Conservation (phyloP, 208 protist species). For the Crithidia bombi region DNA sequence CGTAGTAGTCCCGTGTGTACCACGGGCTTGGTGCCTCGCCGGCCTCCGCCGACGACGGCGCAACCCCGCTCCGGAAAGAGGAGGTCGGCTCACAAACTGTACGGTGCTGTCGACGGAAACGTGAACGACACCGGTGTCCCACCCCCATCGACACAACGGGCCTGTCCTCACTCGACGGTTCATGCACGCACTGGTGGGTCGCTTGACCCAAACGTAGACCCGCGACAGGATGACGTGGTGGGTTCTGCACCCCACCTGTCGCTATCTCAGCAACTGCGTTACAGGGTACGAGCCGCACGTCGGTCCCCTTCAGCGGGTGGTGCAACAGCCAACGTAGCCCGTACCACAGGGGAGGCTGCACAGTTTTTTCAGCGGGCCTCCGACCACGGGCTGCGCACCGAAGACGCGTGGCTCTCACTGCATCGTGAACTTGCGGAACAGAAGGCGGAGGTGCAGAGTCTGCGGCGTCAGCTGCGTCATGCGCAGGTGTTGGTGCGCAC, state of each 20-base stretch:
- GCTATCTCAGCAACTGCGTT: constrained; percentile 13
- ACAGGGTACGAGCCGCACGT: constrained; percentile 15
- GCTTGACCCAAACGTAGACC: not conserved
- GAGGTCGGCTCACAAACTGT: not conserved
- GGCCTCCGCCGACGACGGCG: not conserved
- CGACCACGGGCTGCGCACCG: constrained; percentile 7
- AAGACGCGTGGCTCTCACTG: constrained; percentile 35
- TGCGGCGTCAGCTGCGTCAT: constrained; percentile 48
- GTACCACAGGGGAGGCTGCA: not conserved
- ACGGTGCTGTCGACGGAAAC: not conserved
- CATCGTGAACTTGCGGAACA: constrained; percentile 37
- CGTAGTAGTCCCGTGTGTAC: not conserved
- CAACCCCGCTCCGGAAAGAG: not conserved
- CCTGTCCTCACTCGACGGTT: no score
- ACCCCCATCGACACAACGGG: not conserved
- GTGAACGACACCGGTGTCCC: not conserved
- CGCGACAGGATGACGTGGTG: not conserved
- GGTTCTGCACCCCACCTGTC: not conserved
- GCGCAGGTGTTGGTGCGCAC: constrained; percentile 32
- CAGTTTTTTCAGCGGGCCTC: not conserved
- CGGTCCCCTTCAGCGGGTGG: constrained; percentile 1
- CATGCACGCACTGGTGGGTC: not conserved
- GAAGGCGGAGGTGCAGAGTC: constrained; percentile 34
- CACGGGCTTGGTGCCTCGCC: not conserved
- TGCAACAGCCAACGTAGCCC: not conserved